A percentile compares a stretch with the other conserved stretches of the same genome.
Evolutionary conservation across 805 yeast species (phyloP).

Genomic region (Kodamaea restingae): DNA sequence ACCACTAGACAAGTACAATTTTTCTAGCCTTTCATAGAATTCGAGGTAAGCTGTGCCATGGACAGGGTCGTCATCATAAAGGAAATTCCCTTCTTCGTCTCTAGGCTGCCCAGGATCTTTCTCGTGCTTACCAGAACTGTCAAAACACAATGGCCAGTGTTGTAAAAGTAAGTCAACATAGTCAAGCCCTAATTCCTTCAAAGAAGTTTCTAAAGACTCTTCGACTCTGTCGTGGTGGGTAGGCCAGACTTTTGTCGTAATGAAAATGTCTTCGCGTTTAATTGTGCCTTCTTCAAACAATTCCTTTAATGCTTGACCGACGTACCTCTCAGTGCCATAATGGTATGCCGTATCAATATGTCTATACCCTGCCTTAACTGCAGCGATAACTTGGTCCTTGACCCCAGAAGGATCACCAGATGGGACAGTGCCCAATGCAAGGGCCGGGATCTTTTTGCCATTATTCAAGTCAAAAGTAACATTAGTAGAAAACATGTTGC

Average conservation of each 20-base stretch:
- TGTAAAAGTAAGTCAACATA: conserved; percentile 46
- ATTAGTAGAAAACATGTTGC: conserved; percentile 27
- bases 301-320: conserved; percentile 46
- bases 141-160: conserved; percentile 49
- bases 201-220: conserved; percentile 38
- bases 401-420: conserved; percentile 28
- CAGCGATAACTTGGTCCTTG: conserved; percentile 32
- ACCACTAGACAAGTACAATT: conserved; percentile 22
- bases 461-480: conserved; percentile 47
- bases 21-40: conserved; percentile 28
- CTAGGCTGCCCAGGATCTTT: conserved; percentile 29
- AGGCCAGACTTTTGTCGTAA: conserved; percentile 44
- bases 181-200: conserved; percentile 39
- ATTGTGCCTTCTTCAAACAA: conserved; percentile 45
- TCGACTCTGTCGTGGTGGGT: conserved; percentile 38
- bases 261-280: conserved; percentile 43
- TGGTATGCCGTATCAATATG: conserved; percentile 53
- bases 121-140: conserved; percentile 28
- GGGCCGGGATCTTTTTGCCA: conserved; percentile 58
- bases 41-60: conserved; percentile 29
- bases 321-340: conserved; percentile 41
- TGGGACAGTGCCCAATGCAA: conserved; percentile 57
- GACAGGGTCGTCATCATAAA: conserved; percentile 33
- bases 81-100: conserved; percentile 32
- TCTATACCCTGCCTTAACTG: conserved; percentile 43